Evolutionary conservation across 1,139 yeast genomes (phyloP).

Genomic region (Yamadazyma friedrichii): DNA sequence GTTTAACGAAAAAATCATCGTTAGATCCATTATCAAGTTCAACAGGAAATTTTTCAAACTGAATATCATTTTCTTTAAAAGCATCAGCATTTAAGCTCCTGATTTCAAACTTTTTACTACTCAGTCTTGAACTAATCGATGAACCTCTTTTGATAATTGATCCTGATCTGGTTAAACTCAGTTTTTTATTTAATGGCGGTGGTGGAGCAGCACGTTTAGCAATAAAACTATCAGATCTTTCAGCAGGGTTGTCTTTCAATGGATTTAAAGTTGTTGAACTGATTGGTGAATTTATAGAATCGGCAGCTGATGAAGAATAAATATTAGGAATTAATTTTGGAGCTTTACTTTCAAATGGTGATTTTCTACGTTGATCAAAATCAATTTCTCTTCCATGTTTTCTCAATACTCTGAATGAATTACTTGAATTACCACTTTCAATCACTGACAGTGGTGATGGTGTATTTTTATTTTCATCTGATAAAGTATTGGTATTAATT

Average conservation of each 20-base stretch:
- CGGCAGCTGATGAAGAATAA: slow-evolving; percentile 41
- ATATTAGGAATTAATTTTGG: slow-evolving; percentile 45
- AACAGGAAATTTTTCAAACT: slow-evolving; percentile 72
- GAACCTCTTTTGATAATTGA: slow-evolving; percentile 12
- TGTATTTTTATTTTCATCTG: slow-evolving; percentile 3
- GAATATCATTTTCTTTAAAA: slow-evolving; percentile 64
- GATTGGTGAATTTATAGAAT: slow-evolving; percentile 34
- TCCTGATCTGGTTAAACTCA: slow-evolving; percentile 13
- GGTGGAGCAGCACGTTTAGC: slow-evolving; percentile 79
- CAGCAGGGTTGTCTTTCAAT: slow-evolving; percentile 25
- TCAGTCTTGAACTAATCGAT: slow-evolving; percentile 12
- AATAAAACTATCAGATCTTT: slow-evolving; percentile 33
- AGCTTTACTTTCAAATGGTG: slow-evolving; percentile 59
- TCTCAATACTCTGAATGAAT: slow-evolving; percentile 63
- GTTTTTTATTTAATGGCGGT: slow-evolving; percentile 42
- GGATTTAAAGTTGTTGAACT: slow-evolving; percentile 39
- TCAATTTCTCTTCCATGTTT: slow-evolving; percentile 72
- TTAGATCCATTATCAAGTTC: slow-evolving; percentile 41
- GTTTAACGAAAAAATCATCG: slow-evolving; percentile 65
- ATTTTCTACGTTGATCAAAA: slow-evolving; percentile 74
- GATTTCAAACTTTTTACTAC: slow-evolving; percentile 19
- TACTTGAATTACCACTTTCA: slow-evolving; percentile 20
- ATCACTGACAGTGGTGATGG: slow-evolving; percentile 5
- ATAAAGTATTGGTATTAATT: slow-evolving; percentile 24
- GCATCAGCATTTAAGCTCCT: slow-evolving; percentile 34